phyloP scores from a whole-genome alignment of 768 basidiomycete species.

The Russula dissimulans region DNA sequence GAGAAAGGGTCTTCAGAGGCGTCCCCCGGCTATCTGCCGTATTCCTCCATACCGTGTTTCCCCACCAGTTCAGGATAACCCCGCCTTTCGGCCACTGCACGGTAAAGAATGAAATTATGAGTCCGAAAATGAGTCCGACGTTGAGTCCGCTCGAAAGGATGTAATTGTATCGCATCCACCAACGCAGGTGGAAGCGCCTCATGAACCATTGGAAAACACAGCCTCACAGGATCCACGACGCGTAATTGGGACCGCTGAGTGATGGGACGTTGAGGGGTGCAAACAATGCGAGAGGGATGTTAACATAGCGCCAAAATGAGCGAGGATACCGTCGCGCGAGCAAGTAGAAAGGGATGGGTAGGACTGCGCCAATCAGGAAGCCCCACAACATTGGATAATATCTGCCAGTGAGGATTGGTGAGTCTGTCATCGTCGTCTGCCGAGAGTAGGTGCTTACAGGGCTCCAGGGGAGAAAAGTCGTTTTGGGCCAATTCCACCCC shows the following conservation, averaged over 20 bases:
- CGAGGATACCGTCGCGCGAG: constrained; percentile 74
- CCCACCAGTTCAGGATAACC: constrained; percentile 63
- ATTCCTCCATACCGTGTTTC: constrained; percentile 63
- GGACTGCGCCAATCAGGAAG: constrained; percentile 64
- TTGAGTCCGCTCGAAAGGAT: constrained; percentile 66
- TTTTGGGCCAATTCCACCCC: constrained; percentile 72
- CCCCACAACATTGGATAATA: constrained; percentile 60
- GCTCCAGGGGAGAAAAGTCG: constrained; percentile 59
- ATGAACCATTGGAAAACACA: constrained; percentile 84
- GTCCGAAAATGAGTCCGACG: constrained; percentile 50
- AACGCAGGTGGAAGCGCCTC: constrained; percentile 55
- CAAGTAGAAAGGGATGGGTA: constrained; percentile 76
- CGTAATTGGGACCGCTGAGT: constrained; percentile 84
- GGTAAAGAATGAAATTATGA: constrained; percentile 60
- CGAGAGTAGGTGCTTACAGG: constrained; percentile 32
- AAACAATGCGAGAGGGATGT: constrained; percentile 80
- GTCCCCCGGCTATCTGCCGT: constrained; percentile 60
- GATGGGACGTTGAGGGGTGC: constrained; percentile 71
- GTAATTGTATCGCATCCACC: constrained; percentile 82
- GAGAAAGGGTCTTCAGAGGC: constrained; percentile 41
- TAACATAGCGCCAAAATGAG: constrained; percentile 77
- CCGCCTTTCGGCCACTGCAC: constrained; percentile 47
- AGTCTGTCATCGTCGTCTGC: not conserved
- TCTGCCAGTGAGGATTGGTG: constrained; percentile 26
- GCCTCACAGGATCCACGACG: constrained; percentile 67